Evolutionary conservation across 805 yeast species (phyloP), one percentile per base, ranked within the genome.

Genomic region (Yamadazyma phyllophila): DNA sequence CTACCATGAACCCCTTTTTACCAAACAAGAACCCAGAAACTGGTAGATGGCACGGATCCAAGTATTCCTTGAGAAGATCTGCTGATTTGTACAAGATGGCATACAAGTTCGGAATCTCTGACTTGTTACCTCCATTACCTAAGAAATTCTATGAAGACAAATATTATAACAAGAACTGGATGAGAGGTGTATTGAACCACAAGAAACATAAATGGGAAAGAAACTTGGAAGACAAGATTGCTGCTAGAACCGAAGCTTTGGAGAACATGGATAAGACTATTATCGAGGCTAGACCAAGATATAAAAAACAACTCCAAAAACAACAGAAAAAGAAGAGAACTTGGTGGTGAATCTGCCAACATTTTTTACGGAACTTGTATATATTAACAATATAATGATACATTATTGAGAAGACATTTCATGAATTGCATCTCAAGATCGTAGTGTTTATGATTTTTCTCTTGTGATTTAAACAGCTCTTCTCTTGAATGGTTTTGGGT

Each of bases 1-100:
- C 78, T 16, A 78, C 80, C 49, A 86, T 90, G 55, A 91, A 91
- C 65, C 97, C 97, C 43, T 91, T 91, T 64, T 65, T 88, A 45
- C 84, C 96, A 17, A 90, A 88, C 64, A 85, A 78, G 58, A 90
- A 90, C 63, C 89, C 95, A 15, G 78, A 85, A 16, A 88, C 95
- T 16, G 80, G 85, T n/a, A 74, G 69, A 55, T 80, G 83, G 69
- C 95, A 88, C 57, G 80, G 81, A 48, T 88, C 97, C 20, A 75
- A 81, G 54, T 87, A 80, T 66, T 87, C 96, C 7, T 70, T 83
- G 58, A 80, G 96, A 68, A 80, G 92, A 57, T 90, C 88, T 58
- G 81, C 91, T 14, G 96, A 84, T 52, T 69, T 91, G 44, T 89
- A 77, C 74, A 91, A 91, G 66, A 66, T 85, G 59, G 97, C 97